phyloP scores from a whole-genome alignment of 768 basidiomycete species.

The Pholiota microspora region DNA sequence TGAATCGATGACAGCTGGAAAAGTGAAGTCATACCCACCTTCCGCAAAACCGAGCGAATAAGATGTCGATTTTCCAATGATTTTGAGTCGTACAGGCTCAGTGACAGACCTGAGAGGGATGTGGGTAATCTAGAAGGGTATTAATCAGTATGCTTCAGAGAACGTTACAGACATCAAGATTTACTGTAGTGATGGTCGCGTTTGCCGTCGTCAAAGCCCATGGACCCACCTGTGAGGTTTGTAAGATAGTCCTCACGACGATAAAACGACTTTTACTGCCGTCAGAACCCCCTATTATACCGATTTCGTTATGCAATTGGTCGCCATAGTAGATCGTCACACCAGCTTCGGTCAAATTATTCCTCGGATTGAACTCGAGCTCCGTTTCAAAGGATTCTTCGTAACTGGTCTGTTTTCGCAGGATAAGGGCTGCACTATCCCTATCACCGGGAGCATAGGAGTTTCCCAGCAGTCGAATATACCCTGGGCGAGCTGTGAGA shows the following conservation, averaged over 20 bases:
- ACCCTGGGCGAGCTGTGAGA: background rate
- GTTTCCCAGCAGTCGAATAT: background rate
- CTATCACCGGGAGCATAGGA: background rate
- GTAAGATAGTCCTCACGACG: background rate
- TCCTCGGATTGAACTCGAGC: background rate
- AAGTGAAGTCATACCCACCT: background rate
- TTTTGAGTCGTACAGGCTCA: background rate
- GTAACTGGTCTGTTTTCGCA: background rate
- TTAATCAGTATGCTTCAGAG: background rate
- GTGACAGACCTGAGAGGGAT: background rate
- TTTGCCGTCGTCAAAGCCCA: constrained; percentile 4
- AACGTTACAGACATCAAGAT: background rate
- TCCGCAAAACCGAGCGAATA: background rate
- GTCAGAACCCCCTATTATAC: background rate
- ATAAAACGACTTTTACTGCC: background rate
- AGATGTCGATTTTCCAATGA: background rate
- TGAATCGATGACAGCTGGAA: background rate
- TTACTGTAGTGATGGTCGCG: background rate
- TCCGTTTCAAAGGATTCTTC: background rate
- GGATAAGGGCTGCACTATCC: background rate
- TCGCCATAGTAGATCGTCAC: constrained; percentile 4
- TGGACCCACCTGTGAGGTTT: background rate
- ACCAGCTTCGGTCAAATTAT: background rate
- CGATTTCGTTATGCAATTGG: background rate
- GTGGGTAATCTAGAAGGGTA: background rate